Percentiles rank a stretch among this genome's conserved stretches.
phyloP scores from a whole-genome alignment of 345 rosid species.

The Syzygium aqueum region DNA sequence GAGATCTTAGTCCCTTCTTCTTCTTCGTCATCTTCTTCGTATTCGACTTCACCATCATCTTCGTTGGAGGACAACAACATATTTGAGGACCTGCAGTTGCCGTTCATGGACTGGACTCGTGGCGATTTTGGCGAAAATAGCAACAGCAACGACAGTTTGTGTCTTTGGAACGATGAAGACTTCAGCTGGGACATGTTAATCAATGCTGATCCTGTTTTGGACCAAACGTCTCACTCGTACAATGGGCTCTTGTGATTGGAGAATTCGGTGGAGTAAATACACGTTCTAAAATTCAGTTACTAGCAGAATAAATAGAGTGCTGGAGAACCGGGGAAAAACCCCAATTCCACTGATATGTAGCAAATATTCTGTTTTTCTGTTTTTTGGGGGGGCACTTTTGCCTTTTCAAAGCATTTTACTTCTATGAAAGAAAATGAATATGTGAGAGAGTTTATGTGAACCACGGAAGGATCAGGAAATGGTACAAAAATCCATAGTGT shows the following conservation, averaged over 20 bases:
- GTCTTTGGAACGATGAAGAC: slow-evolving; percentile 43
- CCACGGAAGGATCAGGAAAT: background rate
- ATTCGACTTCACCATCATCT: slow-evolving; percentile 22
- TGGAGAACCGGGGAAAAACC: background rate
- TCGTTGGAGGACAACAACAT: slow-evolving; percentile 19
- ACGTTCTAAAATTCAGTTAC: background rate
- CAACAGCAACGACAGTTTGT: slow-evolving; percentile 17
- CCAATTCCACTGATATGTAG: background rate
- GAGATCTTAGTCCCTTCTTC: slow-evolving; percentile 32
- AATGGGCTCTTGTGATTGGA: background rate
- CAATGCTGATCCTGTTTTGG: background rate
- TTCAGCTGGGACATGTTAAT: slow-evolving; percentile 42
- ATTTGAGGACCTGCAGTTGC: slow-evolving; percentile 33
- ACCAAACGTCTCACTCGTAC: background rate
- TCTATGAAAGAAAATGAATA: background rate
- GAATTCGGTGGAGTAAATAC: background rate
- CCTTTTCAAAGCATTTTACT: background rate
- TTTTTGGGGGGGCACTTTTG: background rate
- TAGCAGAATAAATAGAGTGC: background rate
- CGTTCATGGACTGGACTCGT: slow-evolving; percentile 50
- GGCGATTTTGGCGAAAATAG: slow-evolving; percentile 11
- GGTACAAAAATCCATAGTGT: background rate
- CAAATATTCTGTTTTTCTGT: background rate
- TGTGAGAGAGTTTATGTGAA: background rate
- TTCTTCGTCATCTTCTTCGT: slow-evolving; percentile 22